Percentiles rank a stretch among this genome's conserved stretches.
These are phyloP conservation scores for Citrus maxima DNA, from an alignment of 345 rosid species.

Conservation along the genomic window DNA sequence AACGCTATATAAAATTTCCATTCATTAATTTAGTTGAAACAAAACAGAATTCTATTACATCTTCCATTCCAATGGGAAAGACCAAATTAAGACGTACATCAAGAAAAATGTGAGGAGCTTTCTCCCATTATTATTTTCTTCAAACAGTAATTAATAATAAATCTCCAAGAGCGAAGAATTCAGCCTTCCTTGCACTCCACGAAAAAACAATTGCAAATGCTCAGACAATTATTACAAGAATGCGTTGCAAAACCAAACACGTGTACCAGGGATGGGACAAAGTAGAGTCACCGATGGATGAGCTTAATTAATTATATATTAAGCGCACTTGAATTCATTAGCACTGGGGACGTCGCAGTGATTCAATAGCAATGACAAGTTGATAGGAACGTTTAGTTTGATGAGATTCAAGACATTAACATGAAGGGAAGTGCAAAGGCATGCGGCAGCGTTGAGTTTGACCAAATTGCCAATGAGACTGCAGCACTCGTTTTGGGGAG, in stretches of 20 bases:
- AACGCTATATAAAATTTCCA: too few relatives aligned
- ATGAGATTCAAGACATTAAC: constrained; percentile 16
- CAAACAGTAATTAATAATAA: neutral
- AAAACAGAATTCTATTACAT: too few relatives aligned
- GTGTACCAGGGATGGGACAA: neutral
- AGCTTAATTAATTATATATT: neutral
- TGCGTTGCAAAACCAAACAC: neutral
- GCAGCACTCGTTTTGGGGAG: neutral
- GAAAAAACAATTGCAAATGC: neutral
- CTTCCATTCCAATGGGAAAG: too few relatives aligned
- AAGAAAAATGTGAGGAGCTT: too few relatives aligned
- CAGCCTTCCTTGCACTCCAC: neutral
- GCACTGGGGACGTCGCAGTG: constrained; percentile 41
- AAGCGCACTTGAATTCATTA: constrained; percentile 50
- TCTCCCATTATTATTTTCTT: neutral
- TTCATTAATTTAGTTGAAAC: too few relatives aligned
- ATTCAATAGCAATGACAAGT: constrained; percentile 52
- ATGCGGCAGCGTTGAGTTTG: constrained; percentile 24
- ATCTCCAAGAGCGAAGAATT: neutral
- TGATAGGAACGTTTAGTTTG: constrained; percentile 43
- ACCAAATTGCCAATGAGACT: constrained; percentile 4
- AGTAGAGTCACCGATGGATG: too few relatives aligned
- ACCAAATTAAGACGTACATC: too few relatives aligned
- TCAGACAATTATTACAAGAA: too few relatives aligned
- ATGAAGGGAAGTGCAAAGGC: constrained; percentile 32